These are phyloP conservation scores for Mycena floridula DNA, from an alignment of 768 basidiomycete species.

Conservation along the genomic window DNA sequence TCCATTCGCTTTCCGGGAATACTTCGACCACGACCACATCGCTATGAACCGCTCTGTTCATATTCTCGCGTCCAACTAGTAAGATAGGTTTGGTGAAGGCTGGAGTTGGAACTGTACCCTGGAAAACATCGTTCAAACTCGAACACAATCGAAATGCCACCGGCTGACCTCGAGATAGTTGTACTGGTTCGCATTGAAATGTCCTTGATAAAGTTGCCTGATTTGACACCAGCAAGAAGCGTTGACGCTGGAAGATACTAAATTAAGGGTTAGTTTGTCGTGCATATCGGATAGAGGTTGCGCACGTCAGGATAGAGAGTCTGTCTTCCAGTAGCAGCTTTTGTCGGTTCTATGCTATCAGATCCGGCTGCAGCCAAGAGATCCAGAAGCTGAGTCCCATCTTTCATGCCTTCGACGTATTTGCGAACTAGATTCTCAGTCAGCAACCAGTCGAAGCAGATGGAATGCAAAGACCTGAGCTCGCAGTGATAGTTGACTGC, in stretches of 20 bases:
- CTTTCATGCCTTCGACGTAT: constrained; percentile 74
- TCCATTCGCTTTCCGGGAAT: constrained; percentile 86
- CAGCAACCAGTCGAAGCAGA: not conserved
- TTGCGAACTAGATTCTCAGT: constrained; percentile 45
- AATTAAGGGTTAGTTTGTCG: not conserved
- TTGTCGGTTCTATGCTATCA: constrained; percentile 59
- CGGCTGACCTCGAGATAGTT: constrained; percentile 83
- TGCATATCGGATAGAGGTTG: not conserved
- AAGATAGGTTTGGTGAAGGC: constrained; percentile 74
- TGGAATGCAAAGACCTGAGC: constrained; percentile 46
- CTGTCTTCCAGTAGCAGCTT: constrained; percentile 44
- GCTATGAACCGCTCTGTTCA: constrained; percentile 93
- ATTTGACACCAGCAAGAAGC: constrained; percentile 77
- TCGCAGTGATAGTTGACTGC: constrained; percentile 49
- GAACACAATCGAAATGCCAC: not conserved
- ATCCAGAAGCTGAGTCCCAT: constrained; percentile 67
- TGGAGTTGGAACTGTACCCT: constrained; percentile 80
- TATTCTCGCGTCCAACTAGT: constrained; percentile 82
- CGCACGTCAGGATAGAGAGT: constrained; percentile 73
- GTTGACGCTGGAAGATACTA: constrained; percentile 77
- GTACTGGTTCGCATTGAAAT: constrained; percentile 92
- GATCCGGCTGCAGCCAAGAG: constrained; percentile 67
- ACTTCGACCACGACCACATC: constrained; percentile 91
- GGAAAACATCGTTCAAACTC: constrained; percentile 1
- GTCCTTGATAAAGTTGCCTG: constrained; percentile 84